Percentiles rank a stretch among this genome's conserved stretches.
phyloP scores from a whole-genome alignment of 2,329 filamentous ascomycete species.

The Phaeosphaeria sp. region DNA sequence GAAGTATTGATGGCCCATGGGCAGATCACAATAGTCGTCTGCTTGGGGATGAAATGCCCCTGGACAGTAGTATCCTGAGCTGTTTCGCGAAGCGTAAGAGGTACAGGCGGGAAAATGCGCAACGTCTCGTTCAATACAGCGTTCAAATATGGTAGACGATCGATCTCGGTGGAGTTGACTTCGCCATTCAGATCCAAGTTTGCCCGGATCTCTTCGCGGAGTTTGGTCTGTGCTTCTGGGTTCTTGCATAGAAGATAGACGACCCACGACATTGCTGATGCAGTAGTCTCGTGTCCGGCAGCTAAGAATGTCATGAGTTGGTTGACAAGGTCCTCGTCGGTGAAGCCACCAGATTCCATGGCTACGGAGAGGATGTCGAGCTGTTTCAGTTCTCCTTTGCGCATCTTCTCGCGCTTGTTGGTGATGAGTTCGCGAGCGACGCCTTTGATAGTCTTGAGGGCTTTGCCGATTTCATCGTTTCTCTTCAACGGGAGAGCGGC shows the following conservation, averaged over 20 bases:
- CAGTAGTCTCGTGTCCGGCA: constrained; percentile 68
- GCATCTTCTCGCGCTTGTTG: constrained; percentile 69
- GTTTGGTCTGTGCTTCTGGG: constrained; percentile 55
- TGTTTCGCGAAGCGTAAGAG: constrained; percentile 72
- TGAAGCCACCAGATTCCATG: constrained; percentile 76
- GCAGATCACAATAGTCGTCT: constrained; percentile 71
- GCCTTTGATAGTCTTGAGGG: constrained; percentile 55
- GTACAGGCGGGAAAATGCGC: constrained; percentile 75
- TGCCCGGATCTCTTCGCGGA: constrained; percentile 59
- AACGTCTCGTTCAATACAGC: constrained; percentile 81
- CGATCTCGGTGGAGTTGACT: constrained; percentile 66
- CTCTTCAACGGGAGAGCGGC: constrained; percentile 70
- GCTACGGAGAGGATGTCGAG: constrained; percentile 83
- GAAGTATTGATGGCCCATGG: constrained; percentile 74
- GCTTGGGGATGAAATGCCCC: constrained; percentile 71
- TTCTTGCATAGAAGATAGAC: constrained; percentile 60
- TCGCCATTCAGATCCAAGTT: constrained; percentile 46
- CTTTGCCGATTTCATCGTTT: constrained; percentile 59
- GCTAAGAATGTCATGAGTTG: constrained; percentile 91
- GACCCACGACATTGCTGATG: constrained; percentile 61
- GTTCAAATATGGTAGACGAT: constrained; percentile 76
- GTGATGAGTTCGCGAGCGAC: constrained; percentile 73
- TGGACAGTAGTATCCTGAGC: constrained; percentile 69
- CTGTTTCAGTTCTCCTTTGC: constrained; percentile 55
- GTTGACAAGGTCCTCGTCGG: constrained; percentile 80